Percentiles rank a stretch among this genome's conserved stretches.
phyloP scores from a whole-genome alignment of 257 asterid species.

The Nicotiana attenuata region DNA sequence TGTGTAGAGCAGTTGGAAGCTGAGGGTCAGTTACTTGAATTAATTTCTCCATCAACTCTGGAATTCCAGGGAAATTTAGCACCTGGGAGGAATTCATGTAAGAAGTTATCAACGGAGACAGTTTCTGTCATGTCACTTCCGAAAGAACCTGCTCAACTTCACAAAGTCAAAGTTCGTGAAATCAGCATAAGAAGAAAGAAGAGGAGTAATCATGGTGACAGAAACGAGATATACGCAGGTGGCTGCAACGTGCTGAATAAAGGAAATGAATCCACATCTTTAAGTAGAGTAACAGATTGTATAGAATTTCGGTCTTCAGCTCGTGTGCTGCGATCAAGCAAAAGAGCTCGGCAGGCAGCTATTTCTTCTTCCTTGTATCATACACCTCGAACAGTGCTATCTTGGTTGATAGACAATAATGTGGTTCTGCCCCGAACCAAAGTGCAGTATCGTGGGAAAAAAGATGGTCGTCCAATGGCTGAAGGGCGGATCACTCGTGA shows the following conservation, averaged over 20 bases:
- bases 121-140: constrained; percentile 15
- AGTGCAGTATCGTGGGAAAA: constrained; percentile 42
- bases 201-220: constrained; percentile 20
- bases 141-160: constrained; percentile 22
- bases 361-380: constrained; percentile 37
- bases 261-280: constrained; percentile 20
- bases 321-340: constrained; percentile 36
- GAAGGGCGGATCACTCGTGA: constrained; percentile 63
- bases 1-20: constrained; percentile 14
- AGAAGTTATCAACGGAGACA: constrained; percentile 17
- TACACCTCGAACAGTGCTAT: constrained; percentile 55
- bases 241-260: constrained; percentile 25
- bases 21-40: constrained; percentile 2
- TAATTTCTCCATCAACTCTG: constrained; percentile 15
- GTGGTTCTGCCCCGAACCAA: constrained; percentile 50
- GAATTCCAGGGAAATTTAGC: constrained; percentile 8
- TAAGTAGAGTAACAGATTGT: constrained; percentile 21
- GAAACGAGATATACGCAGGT: constrained; percentile 11
- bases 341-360: constrained; percentile 35
- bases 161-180: constrained; percentile 15
- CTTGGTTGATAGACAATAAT: constrained; percentile 68
- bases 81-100: not conserved
- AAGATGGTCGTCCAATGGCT: constrained; percentile 20
- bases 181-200: constrained; percentile 23
- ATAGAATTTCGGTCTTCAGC: constrained; percentile 30